Evolutionary conservation across 2,329 filamentous ascomycete species (phyloP), one percentile per base, ranked within the genome.

Genomic region (Penicillium sp.): DNA sequence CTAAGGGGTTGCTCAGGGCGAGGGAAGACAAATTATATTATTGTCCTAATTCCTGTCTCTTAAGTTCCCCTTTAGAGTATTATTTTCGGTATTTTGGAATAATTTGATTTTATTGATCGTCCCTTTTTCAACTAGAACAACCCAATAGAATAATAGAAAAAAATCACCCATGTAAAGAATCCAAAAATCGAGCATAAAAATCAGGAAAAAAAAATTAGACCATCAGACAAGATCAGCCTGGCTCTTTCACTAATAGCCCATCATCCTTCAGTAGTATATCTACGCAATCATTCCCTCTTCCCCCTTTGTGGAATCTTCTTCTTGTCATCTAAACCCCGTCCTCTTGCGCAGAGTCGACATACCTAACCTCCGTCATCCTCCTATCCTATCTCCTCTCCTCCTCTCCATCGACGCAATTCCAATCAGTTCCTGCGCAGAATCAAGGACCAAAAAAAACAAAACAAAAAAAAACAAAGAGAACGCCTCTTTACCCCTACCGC

Each of bases 241-340:
- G 38, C 22, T 17, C 17, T 51, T 57, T 54, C 35, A 48, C 56
- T 47, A 37, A 48, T 22, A 43, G 17, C n/a, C 47, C 48, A n/a
- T 54, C 41, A 39, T 60, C 53, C 53, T 28, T 28, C 25, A 28
- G 25, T 74, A 28, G 25, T 74, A 74, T 75, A 75, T 74, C 71
- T 71, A 72, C 65, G 66, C 63, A 64, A 72, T 67, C 66, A 60
- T 64, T 69, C 69, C 71, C 68, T 69, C 60, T 63, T 69, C 68
- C 71, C 68, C 70, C 67, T 65, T 57, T 63, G 49, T 65, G 63
- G 55, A 52, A 58, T 61, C 60, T 63, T 59, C 60, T 68, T 62
- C 66, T 70, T 65, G 67, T 67, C 58, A 55, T 54, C 45, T 43
- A 31, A 31, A 28, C 34, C 42, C 42, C 35, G 25, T 20, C 22